Percentiles rank a stretch among this genome's conserved stretches.
Evolutionary conservation across 257 asterid genomes (phyloP).

Genomic region (Solanum clarkiae): DNA sequence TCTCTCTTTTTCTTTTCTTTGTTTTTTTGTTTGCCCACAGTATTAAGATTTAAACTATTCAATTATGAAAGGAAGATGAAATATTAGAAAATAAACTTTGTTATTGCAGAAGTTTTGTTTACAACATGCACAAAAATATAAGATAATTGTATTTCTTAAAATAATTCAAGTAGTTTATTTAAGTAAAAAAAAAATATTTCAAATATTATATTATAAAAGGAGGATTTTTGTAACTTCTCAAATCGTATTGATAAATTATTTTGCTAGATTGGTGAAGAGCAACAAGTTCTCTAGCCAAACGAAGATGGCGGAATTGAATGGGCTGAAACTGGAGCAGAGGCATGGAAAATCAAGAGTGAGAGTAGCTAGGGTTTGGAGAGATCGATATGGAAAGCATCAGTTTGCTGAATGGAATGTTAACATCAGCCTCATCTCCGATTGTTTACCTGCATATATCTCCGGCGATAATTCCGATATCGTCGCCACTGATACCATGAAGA

Average conservation of each 20-base stretch:
- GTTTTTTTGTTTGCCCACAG: too few species aligned
- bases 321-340: constrained; percentile 57
- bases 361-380: constrained; percentile 76
- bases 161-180: too few species aligned
- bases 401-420: constrained; percentile 83
- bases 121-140: too few species aligned
- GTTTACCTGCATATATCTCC: constrained; percentile 55
- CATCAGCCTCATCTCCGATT: constrained; percentile 86
- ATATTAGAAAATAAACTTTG: too few species aligned
- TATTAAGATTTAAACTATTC: too few species aligned
- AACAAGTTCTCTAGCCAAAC: background rate
- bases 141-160: too few species aligned
- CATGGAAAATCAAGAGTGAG: constrained; percentile 91
- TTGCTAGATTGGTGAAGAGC: background rate
- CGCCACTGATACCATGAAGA: constrained; percentile 96
- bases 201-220: too few species aligned
- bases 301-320: constrained; percentile 4
- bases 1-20: too few species aligned
- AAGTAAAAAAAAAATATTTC: too few species aligned
- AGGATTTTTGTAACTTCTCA: background rate
- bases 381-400: constrained; percentile 41
- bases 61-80: too few species aligned
- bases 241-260: background rate
- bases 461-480: constrained; percentile 67
- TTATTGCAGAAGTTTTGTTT: too few species aligned